Evolutionary conservation across 73 alveolate species (phyloP), one percentile per base, ranked within the genome.

Genomic region (Tetrahymena malaccensis): DNA sequence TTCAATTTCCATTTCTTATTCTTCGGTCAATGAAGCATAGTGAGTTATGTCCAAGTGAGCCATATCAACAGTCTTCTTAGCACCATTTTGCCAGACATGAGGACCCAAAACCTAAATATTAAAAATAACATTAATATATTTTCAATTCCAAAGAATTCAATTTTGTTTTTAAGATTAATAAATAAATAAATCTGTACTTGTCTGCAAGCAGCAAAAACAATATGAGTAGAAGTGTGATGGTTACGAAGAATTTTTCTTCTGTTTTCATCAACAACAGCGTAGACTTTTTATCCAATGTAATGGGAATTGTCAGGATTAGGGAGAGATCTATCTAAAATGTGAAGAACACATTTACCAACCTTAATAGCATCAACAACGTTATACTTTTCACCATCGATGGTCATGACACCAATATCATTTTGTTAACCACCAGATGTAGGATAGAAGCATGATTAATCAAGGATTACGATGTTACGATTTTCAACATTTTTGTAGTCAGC

Each of bases 71-170:
- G 99, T 99, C 96, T 99, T 99, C 94, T 98, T 98, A 70, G 99
- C 99, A 96, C 99, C 99, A 96, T 99, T 98, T 94, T 99, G 98
- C 99, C 99, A 99, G 93, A 99, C 99, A 96, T 99, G 99, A 17
- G 99, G 99, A 31, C 99, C 99, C 35, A 99, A 97, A 70, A 70
- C 89, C 89, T 70, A n/a, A 70, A 1, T 70, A 27, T 1, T 7
- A n/a, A 70, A 70, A 70, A 70, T 27, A n/a, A 57, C 8, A 70
- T 70, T 70, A 1, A 70, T 3, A 70, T 70, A 70, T 19, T 16
- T 70, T 19, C 43, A 70, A 37, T 37, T 40, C 0, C 1, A 40
- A 7, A 10, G 15, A 8, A 40, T 2, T 40, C 44, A 40, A 4
- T 40, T 40, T 40, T 27, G 1, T 27, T 5, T 1, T 8, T 25